Evolutionary conservation across 2,329 filamentous ascomycete genomes (phyloP).

Genomic region (Penicillium decumbens): DNA sequence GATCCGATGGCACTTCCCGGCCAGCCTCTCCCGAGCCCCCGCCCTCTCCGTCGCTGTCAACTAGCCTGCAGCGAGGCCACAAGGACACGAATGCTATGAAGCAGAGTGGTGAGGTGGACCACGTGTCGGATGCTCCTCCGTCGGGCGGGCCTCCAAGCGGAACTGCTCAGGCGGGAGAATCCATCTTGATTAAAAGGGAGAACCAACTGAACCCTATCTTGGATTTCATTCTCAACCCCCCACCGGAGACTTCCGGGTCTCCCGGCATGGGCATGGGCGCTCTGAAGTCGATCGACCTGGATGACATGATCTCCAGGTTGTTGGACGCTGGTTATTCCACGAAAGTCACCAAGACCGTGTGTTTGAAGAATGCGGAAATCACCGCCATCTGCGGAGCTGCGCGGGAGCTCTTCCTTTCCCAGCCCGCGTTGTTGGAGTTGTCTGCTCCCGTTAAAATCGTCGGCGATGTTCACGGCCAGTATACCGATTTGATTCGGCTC

Average conservation of each 20-base stretch:
- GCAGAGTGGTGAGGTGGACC: constrained; percentile 83
- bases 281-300: constrained; percentile 86
- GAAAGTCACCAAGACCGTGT: constrained; percentile 96
- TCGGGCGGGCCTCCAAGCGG: constrained; percentile 57
- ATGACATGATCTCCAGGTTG: constrained; percentile 93
- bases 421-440: constrained; percentile 86
- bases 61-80: constrained; percentile 66
- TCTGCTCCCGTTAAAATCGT: constrained; percentile 97
- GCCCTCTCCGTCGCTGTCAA: constrained; percentile 81
- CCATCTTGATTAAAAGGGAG: constrained; percentile 80
- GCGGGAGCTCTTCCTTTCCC: constrained; percentile 81
- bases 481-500: constrained; percentile 90
- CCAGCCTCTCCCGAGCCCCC: constrained; percentile 58
- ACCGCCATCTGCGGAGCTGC: constrained; percentile 86
- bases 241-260: constrained; percentile 44
- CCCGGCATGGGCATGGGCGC: constrained; percentile 76
- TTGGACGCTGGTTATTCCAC: constrained; percentile 92
- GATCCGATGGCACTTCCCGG: constrained; percentile 45
- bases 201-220: constrained; percentile 64
- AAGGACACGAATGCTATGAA: constrained; percentile 77
- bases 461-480: constrained; percentile 93
- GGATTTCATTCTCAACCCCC: constrained; percentile 45
- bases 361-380: constrained; percentile 96
- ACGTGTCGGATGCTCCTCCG: constrained; percentile 86
- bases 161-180: constrained; percentile 67